These are phyloP conservation scores for Apiotrichum mycotoxinovorans DNA, from an alignment of 1,284 basidiomycete genomes.

Conservation along the genomic window DNA sequence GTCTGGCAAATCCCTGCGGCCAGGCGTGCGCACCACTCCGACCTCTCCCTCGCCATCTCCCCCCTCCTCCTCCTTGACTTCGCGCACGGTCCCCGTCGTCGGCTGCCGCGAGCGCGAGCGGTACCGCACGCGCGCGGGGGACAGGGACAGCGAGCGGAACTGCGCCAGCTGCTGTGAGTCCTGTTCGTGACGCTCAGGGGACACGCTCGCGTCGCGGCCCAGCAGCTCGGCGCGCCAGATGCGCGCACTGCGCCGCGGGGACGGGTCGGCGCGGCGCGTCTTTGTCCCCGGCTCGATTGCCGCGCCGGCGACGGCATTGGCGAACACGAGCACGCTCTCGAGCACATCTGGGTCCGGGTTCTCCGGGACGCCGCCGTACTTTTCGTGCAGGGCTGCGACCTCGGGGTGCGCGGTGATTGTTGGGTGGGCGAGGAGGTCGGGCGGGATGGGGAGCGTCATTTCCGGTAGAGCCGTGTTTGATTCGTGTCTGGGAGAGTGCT, in stretches of 20 bases:
- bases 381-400: slow-evolving; percentile 1
- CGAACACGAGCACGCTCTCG: slow-evolving; percentile 11
- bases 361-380: slow-evolving; percentile 15
- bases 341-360: slow-evolving; percentile 2
- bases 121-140: slow-evolving; percentile 1
- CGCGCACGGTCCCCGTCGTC: background rate
- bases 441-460: slow-evolving; percentile 13
- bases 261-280: slow-evolving; percentile 14
- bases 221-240: slow-evolving; percentile 19
- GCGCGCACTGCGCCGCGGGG: slow-evolving; percentile 16
- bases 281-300: slow-evolving; percentile 4
- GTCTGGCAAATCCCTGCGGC: background rate
- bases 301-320: slow-evolving; percentile 9
- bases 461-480: background rate
- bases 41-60: background rate
- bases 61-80: slow-evolving; percentile 12
- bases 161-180: background rate
- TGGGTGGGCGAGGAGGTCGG: slow-evolving; percentile 14
- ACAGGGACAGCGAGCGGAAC: background rate
- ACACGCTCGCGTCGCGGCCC: slow-evolving; percentile 11
- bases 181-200: background rate
- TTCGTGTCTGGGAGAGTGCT: too few relatives aligned
- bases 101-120: slow-evolving; percentile 18
- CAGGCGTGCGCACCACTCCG: background rate
- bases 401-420: slow-evolving; percentile 8